phyloP scores from a whole-genome alignment of 2,329 filamentous ascomycete species.

The Colletotrichum sp. region DNA sequence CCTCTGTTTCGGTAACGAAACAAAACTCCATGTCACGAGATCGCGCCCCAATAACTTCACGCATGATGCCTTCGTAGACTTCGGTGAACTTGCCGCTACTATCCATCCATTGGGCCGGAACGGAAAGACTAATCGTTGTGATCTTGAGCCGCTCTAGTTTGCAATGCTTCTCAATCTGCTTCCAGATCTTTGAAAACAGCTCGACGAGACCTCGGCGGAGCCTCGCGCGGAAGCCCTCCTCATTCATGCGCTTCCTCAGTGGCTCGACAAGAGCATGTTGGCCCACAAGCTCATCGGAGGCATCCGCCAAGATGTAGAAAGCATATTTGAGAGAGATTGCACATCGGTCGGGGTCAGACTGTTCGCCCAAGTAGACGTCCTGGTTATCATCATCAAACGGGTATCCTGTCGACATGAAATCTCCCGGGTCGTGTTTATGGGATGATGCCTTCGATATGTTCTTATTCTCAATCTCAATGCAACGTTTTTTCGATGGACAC shows the following conservation, averaged over 20 bases:
- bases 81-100: not conserved
- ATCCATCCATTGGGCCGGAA: not conserved
- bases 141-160: not conserved
- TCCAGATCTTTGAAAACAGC: not conserved
- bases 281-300: not conserved
- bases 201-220: not conserved
- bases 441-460: not conserved
- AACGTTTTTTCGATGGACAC: not conserved
- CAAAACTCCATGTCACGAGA: not conserved
- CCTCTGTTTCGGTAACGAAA: constrained; percentile 1
- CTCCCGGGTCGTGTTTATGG: constrained; percentile 2
- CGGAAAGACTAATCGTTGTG: not conserved
- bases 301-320: constrained; percentile 14
- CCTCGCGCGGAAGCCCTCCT: not conserved
- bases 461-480: not conserved
- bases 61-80: not conserved
- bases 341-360: not conserved
- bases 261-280: not conserved
- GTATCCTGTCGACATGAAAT: constrained; percentile 21
- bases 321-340: constrained; percentile 22
- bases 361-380: constrained; percentile 16
- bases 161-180: not conserved
- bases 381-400: constrained; percentile 18
- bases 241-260: not conserved
- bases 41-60: not conserved